Evolutionary conservation across 2,329 filamentous ascomycete species (phyloP).

Genomic region (Penicillium sp.): DNA sequence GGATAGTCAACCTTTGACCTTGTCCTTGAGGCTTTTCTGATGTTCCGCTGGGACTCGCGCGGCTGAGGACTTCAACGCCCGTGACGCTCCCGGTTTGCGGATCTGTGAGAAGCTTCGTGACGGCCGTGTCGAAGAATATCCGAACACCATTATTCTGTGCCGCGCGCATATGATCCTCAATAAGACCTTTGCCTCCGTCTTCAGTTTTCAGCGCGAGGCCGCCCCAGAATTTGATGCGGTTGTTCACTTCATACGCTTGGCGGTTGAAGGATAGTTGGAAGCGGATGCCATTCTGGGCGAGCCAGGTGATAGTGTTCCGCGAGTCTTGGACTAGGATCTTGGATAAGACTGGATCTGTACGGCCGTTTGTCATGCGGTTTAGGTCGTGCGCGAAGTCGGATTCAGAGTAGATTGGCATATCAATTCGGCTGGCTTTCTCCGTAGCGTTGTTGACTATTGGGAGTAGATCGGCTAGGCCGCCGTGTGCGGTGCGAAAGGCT

Average conservation of each 20-base stretch:
- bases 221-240: constrained; percentile 68
- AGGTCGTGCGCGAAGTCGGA: constrained; percentile 62
- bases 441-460: constrained; percentile 65
- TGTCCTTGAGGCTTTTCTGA: constrained; percentile 1
- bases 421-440: constrained; percentile 55
- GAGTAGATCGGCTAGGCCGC: constrained; percentile 61
- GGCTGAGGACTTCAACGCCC: constrained; percentile 24
- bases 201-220: constrained; percentile 64
- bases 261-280: constrained; percentile 68
- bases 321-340: constrained; percentile 57
- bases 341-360: constrained; percentile 56
- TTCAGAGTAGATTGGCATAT: constrained; percentile 61
- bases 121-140: constrained; percentile 53
- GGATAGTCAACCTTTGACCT: constrained; percentile 14
- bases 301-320: constrained; percentile 59
- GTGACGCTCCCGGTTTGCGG: constrained; percentile 20
- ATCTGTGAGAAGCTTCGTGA: constrained; percentile 33
- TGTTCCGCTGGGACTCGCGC: background rate
- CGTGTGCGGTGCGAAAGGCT: constrained; percentile 62
- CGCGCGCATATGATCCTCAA: constrained; percentile 53
- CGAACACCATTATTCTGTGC: constrained; percentile 51
- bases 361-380: constrained; percentile 58
- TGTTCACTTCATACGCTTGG: constrained; percentile 68
- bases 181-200: constrained; percentile 64
- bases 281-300: constrained; percentile 57